Evolutionary conservation across 768 basidiomycete species (phyloP).

Genomic region (Artomyces pyxidatus): DNA sequence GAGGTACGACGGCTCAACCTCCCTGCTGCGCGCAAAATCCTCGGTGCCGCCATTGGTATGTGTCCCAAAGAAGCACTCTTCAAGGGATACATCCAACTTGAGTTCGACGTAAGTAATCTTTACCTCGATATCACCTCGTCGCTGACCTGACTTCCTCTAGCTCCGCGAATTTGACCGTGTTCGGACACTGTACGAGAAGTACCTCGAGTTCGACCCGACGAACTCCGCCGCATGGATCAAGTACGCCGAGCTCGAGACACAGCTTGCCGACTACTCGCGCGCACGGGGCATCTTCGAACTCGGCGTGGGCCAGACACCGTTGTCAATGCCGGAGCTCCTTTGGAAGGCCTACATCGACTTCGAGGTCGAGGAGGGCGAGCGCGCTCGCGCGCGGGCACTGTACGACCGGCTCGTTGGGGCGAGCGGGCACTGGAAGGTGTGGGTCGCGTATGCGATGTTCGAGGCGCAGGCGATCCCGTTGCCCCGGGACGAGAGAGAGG

Average conservation of each 20-base stretch:
- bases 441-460: conserved; percentile 92
- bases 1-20: conserved; percentile 82
- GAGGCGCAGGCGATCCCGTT: conserved; percentile 73
- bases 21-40: conserved; percentile 75
- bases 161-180: conserved; percentile 95
- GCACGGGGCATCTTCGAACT: conserved; percentile 94
- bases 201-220: conserved; percentile 88
- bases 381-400: conserved; percentile 71
- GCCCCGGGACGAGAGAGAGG: conserved; percentile 56
- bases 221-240: conserved; percentile 95
- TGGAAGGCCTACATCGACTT: conserved; percentile 98
- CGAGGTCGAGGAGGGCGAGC: conserved; percentile 89
- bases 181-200: conserved; percentile 87
- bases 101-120: conserved; percentile 57
- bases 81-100: conserved; percentile 92
- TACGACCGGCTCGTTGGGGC: conserved; percentile 83
- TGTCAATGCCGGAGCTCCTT: conserved; percentile 92
- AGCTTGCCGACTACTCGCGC: conserved; percentile 79
- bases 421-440: conserved; percentile 94
- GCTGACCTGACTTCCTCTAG: conserved; percentile 25
- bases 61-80: conserved; percentile 93
- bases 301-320: conserved; percentile 69
- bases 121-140: not conserved
- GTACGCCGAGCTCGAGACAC: conserved; percentile 85
- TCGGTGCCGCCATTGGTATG: conserved; percentile 90